phyloP scores from a whole-genome alignment of 768 basidiomycete species.

The Kwoniella heveanensis region DNA sequence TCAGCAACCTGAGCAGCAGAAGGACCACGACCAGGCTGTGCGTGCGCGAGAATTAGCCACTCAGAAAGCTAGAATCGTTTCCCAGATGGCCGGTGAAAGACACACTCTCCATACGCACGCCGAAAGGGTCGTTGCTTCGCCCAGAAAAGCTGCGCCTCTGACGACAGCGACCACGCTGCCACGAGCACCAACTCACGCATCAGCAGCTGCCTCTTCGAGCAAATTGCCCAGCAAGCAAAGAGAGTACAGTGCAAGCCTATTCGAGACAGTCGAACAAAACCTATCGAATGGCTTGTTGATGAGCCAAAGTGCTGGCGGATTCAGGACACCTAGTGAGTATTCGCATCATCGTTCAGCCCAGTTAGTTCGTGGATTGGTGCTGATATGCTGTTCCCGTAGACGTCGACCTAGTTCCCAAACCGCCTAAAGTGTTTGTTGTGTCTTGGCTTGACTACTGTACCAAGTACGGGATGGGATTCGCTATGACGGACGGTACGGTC shows the following conservation, averaged over 20 bases:
- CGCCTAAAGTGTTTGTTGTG: constrained; percentile 83
- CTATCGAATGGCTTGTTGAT: constrained; percentile 27
- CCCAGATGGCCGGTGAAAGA: constrained; percentile 73
- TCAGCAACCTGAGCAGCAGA: constrained; percentile 57
- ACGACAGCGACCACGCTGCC: constrained; percentile 17
- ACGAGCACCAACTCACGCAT: constrained; percentile 5
- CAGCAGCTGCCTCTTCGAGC: background rate
- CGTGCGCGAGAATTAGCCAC: constrained; percentile 76
- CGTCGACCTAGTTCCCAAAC: constrained; percentile 12
- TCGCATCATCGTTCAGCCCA: no score
- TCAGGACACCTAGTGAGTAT: constrained; percentile 37
- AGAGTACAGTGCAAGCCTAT: constrained; percentile 19
- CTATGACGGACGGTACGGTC: constrained; percentile 89
- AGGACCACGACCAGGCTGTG: constrained; percentile 42
- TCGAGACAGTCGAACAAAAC: constrained; percentile 35
- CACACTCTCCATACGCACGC: constrained; percentile 10
- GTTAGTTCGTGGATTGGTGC: no score
- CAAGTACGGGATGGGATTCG: constrained; percentile 99
- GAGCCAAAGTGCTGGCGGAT: constrained; percentile 22
- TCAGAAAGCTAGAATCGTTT: constrained; percentile 90
- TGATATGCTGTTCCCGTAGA: background rate
- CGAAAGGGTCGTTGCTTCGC: constrained; percentile 8
- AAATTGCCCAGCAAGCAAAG: constrained; percentile 11
- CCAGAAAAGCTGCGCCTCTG: constrained; percentile 13
- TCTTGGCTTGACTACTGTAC: constrained; percentile 99